phyloP scores from a whole-genome alignment of 2,329 filamentous ascomycete genomes.

The Claviceps pazoutovae region DNA sequence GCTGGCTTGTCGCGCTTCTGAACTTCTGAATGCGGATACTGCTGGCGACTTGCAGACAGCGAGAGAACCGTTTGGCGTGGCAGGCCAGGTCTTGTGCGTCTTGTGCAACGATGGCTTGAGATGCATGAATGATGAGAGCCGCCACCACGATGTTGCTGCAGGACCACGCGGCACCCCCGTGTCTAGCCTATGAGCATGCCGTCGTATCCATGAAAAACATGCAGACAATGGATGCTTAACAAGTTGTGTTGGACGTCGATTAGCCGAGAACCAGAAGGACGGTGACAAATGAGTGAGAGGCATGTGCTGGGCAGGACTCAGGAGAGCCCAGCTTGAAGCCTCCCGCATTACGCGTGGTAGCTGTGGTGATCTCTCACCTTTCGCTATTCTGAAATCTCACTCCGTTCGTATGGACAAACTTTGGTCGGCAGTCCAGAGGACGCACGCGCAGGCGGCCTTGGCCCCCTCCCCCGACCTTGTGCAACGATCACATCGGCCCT shows the following conservation, averaged over 20 bases:
- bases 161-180: neutral
- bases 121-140: neutral
- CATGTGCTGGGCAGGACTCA: neutral
- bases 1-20: slow-evolving; percentile 3
- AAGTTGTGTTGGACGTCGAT: neutral
- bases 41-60: slow-evolving; percentile 5
- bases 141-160: slow-evolving; percentile 4
- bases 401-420: too few relatives aligned
- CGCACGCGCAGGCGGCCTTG: neutral
- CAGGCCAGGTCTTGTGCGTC: slow-evolving; percentile 1
- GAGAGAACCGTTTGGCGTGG: slow-evolving; percentile 3
- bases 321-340: neutral
- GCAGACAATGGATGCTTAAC: slow-evolving; percentile 1
- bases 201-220: slow-evolving; percentile 1
- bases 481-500: slow-evolving; percentile 6
- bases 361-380: neutral
- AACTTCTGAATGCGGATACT: slow-evolving; percentile 5
- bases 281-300: neutral
- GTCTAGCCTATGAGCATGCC: neutral
- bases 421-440: neutral
- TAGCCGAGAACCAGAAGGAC: slow-evolving; percentile 6
- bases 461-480: slow-evolving; percentile 1
- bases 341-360: neutral
- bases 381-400: neutral
- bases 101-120: slow-evolving; percentile 3